These are phyloP conservation scores for Pseudohalonectria lignicola DNA, from an alignment of 2,329 filamentous ascomycete genomes.

Conservation along the genomic window DNA sequence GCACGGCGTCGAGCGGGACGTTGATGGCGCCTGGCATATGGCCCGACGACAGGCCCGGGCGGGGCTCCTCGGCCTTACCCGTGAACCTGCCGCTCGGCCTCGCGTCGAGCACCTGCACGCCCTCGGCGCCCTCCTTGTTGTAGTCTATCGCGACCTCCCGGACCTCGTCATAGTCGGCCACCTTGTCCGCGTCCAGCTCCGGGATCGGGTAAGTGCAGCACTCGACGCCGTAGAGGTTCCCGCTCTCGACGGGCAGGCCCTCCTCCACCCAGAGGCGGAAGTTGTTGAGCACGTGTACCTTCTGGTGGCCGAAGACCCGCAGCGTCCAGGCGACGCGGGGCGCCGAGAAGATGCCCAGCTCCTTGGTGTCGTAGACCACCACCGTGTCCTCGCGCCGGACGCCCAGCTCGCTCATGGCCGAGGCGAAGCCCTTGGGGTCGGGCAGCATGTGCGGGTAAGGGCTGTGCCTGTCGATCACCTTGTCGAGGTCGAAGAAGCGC, in stretches of 20 bases:
- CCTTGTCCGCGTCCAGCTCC: constrained; percentile 46
- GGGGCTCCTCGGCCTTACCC: constrained; percentile 75
- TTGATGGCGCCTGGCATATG: constrained; percentile 86
- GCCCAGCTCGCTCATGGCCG: constrained; percentile 80
- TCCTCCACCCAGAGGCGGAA: constrained; percentile 89
- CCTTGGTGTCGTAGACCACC: constrained; percentile 87
- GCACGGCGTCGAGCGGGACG: constrained; percentile 66
- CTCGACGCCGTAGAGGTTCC: constrained; percentile 57
- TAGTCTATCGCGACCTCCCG: constrained; percentile 63
- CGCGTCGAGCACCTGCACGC: constrained; percentile 83
- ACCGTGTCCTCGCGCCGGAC: constrained; percentile 80
- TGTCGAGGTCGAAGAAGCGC: constrained; percentile 94
- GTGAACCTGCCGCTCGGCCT: constrained; percentile 69
- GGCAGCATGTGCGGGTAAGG: constrained; percentile 97
- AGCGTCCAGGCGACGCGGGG: constrained; percentile 92
- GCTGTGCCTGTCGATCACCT: constrained; percentile 72
- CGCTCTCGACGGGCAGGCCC: constrained; percentile 72
- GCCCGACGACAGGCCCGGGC: constrained; percentile 75
- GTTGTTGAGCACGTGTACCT: constrained; percentile 89
- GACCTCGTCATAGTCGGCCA: constrained; percentile 75
- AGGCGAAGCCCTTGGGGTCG: constrained; percentile 67
- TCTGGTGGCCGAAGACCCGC: constrained; percentile 76
- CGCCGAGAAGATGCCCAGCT: constrained; percentile 88
- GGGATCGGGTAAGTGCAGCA: constrained; percentile 55
- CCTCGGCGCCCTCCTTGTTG: constrained; percentile 74